Conservation (phyloP, 305 asterid species). For the Fraxinus ornus region DNA sequence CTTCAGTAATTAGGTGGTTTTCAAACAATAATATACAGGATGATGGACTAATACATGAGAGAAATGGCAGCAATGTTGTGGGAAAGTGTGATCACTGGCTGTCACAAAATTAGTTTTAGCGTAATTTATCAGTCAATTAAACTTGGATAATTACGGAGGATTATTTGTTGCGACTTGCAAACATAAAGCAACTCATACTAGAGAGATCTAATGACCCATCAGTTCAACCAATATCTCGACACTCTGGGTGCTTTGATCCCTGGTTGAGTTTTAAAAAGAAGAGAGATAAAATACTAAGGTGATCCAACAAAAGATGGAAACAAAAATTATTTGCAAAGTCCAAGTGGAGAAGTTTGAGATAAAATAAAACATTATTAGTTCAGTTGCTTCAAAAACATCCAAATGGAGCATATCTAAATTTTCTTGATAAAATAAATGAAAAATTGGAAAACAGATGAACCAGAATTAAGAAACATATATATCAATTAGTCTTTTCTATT, state of each 20-base stretch:
- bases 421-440: background rate
- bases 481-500: background rate
- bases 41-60: background rate
- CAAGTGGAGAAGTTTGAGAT: background rate
- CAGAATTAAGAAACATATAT: background rate
- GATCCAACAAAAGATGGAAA: background rate
- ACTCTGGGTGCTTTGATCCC: background rate
- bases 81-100: background rate
- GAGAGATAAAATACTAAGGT: background rate
- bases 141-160: background rate
- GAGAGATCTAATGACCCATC: background rate
- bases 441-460: background rate
- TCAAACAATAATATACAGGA: no score
- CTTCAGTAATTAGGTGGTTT: no score
- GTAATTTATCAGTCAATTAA: background rate
- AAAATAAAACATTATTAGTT: background rate
- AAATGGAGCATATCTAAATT: conserved; percentile 21
- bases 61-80: background rate
- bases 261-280: background rate
- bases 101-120: background rate
- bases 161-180: background rate
- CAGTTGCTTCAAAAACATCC: conserved; percentile 23
- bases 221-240: background rate
- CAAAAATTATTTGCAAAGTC: conserved; percentile 4
- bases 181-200: background rate